phyloP scores from a whole-genome alignment of 2,329 filamentous ascomycete species.

The Dichotomopilus funicola region DNA sequence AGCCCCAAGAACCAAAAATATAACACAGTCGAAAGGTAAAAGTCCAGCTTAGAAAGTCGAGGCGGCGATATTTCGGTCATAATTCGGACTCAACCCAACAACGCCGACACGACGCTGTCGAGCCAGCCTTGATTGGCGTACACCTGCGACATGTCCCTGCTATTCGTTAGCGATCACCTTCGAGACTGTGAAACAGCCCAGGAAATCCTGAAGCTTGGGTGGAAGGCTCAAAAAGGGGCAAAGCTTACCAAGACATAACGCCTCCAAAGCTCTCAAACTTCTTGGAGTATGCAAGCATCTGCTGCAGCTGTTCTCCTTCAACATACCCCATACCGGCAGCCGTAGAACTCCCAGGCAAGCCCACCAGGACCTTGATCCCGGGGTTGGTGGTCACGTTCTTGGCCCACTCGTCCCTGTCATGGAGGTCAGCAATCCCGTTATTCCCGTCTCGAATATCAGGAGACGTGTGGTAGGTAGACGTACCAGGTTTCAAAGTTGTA shows the following conservation, averaged over 20 bases:
- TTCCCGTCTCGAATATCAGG: no score
- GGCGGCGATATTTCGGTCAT: slow-evolving; percentile 1
- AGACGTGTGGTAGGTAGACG: not conserved
- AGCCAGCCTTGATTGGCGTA: slow-evolving; percentile 54
- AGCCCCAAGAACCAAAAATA: no score
- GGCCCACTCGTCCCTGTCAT: slow-evolving; percentile 53
- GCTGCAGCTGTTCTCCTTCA: slow-evolving; percentile 37
- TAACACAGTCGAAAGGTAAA: no score
- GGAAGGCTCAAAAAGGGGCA: not conserved
- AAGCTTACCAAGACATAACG: slow-evolving; percentile 50
- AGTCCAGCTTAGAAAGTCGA: no score
- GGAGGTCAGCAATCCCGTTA: no score
- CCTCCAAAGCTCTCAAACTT: slow-evolving; percentile 56
- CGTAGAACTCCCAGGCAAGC: slow-evolving; percentile 49
- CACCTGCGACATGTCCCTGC: slow-evolving; percentile 53
- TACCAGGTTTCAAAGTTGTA: slow-evolving; percentile 56
- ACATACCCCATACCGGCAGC: slow-evolving; percentile 54
- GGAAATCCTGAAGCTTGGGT: no score
- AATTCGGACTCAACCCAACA: slow-evolving; percentile 19
- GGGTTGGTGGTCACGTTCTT: slow-evolving; percentile 49
- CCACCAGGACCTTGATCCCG: slow-evolving; percentile 55
- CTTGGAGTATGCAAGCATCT: slow-evolving; percentile 48
- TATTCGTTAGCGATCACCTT: not conserved
- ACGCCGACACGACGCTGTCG: slow-evolving; percentile 33
- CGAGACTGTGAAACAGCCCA: no score